These are phyloP conservation scores for Kodamaea hsintzibuensis DNA, from an alignment of 805 yeast genomes.

Conservation along the genomic window DNA sequence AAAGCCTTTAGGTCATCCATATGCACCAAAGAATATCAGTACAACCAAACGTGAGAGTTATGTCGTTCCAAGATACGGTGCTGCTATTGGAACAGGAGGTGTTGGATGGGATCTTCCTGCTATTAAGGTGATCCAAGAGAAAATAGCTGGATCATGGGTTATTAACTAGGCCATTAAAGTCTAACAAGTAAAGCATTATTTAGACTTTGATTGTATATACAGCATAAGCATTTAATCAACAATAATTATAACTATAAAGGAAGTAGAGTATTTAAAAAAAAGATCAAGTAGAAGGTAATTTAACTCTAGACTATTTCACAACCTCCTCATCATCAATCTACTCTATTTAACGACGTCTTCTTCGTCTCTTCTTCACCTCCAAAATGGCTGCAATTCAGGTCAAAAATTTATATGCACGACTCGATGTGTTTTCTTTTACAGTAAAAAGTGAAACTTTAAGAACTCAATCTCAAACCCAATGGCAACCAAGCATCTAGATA, in stretches of 20 bases:
- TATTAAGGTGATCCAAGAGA: constrained; percentile 71
- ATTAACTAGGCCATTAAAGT: constrained; percentile 8
- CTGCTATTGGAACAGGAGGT: constrained; percentile 77
- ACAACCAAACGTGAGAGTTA: constrained; percentile 79
- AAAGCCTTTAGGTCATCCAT: constrained; percentile 88
- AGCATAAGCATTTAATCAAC: neutral
- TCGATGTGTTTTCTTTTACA: constrained; percentile 3
- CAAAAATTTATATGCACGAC: neutral
- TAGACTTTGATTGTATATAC: neutral
- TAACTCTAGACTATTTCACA: too few relatives aligned
- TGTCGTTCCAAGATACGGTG: constrained; percentile 89
- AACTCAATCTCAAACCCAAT: neutral
- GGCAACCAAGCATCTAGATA: neutral
- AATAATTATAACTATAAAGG: too few relatives aligned
- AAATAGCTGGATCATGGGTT: constrained; percentile 69
- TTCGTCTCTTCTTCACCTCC: too few relatives aligned
- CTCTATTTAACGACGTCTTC: too few relatives aligned
- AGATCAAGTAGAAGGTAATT: too few relatives aligned
- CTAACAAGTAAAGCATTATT: too few relatives aligned
- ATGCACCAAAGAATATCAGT: constrained; percentile 71
- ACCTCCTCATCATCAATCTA: too few relatives aligned
- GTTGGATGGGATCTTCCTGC: constrained; percentile 90
- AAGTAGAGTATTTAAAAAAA: too few relatives aligned
- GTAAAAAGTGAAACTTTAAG: neutral
- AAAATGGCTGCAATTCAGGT: neutral